Base-by-base conservation (phyloP, 2,329 filamentous ascomycete genomes). In the Alternaria atra region DNA sequence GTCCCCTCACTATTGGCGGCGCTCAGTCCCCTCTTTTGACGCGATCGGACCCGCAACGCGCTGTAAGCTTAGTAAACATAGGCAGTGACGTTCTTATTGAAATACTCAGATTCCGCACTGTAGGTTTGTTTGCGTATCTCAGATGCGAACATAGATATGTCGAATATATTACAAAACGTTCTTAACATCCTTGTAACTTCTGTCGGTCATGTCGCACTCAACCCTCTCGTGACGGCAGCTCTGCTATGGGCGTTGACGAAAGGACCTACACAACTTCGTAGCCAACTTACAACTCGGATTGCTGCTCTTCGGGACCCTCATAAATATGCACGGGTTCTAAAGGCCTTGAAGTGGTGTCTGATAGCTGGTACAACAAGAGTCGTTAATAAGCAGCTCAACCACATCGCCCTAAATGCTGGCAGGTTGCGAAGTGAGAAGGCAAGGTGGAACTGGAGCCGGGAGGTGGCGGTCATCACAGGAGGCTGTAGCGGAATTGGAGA, bases 351-450 rank as follows among this genome's bases (percentile, higher is more conserved):
- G 42, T 68, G 66, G 68, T 65, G 76, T 17, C 61, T 79, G 17
- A 69, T 66, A 1, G 51, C 77, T 6, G 80, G 81, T 4, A 39
- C 81, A 2, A 58, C 70, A 48, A 67, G 63, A 64, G 67, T 58
- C 1, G 53, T 70, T 25, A 78, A 78, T 42, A 60, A 63, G 17
- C 61, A 65, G 32, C 63, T 79, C 5, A 79, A 77, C 32, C 61
- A 65, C 7, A 53, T 76, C 12, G 76, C 77, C 20, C 64, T 78
- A 25, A 78, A 83, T 72, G 75, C 78, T 44, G 82, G 79, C 71
- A 74, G 77, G 12, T 51, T 79, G 10, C 69, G 65, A 48, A 75
- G 74, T 6, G 73, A 77, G 58, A 77, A 76, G 60, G 70, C 74
- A 48, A 66, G 67, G 10, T 79, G 77, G 77, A 65, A 69, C 3